Evolutionary conservation across 2,329 filamentous ascomycete species (phyloP), one percentile per base, ranked within the genome.

Genomic region (Gnomoniopsis smithogilvyi): DNA sequence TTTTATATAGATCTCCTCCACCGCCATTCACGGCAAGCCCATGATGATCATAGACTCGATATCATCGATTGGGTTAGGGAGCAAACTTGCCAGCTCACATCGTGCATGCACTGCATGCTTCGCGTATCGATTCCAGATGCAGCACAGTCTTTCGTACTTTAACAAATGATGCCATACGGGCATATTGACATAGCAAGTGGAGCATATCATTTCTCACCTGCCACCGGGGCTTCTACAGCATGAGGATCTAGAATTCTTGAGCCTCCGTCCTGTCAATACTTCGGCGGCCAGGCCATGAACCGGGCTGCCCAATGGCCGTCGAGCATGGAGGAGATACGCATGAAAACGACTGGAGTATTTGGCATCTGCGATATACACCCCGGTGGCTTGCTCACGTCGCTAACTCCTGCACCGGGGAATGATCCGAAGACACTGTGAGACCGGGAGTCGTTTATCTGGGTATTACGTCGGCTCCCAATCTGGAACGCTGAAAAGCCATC

Each of bases 31-130:
- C 41, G 41, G 41, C 26, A 12, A 15, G 10, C n/a, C 52, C 41
- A 38, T 33, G 43, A 22, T 15, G n/a, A 36, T 15, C 2, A 11
- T 21, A 10, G 19, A 24, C 19, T 22, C 24, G 19, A 33, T n/a
- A n/a, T 12, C n/a, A 21, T 46, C n/a, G 43, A 46, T 22, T 21
- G 4, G 11, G 19, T 8, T 21, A 30, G 26, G 2, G 22, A 56
- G 46, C 54, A 50, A 50, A 54, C 52, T 54, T 54, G 41, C n/a
- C 43, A 54, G n/a, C 43, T 14, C 43, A 47, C 43, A 30, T 22
- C 26, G 14, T 17, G 41, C 24, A 54, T 33, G 51, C 24, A 22
- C 24, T 54, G 51, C 22, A 15, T 30, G 30, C 36, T 36, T 41
- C 33, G 12, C 49, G 19, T 51, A 19, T 36, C 49, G 26, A 36